Base-by-base conservation (phyloP, 2,329 filamentous ascomycete genomes). In the Laburnicola sp. region DNA sequence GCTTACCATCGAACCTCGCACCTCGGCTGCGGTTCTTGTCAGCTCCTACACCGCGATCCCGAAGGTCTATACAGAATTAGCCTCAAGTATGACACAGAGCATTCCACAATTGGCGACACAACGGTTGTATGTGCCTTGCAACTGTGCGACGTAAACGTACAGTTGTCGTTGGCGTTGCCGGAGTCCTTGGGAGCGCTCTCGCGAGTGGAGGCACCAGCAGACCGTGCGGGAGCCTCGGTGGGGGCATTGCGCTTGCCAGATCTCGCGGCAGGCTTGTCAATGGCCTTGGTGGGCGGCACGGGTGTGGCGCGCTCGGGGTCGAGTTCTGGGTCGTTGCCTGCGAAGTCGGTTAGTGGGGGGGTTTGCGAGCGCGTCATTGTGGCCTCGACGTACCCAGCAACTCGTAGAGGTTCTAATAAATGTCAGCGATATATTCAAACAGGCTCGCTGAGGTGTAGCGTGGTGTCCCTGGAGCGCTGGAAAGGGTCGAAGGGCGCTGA, bases 391-490 rank as follows among this genome's bases (percentile, higher is more conserved):
- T 96, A 97, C 94, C 93, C 84, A 99, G 91, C 82, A 96, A 87
- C 85, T 94, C 93, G 85, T 89, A 97, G 74, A 89, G 87, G 85
- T 99, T 99, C 94, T 97, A 64, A 43, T 50, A 55, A 48, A 41
- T 54, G 65, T 80, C 65, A 81, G 76, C 59, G 48, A 41, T 51
- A 48, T 34, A 11, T 36, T 39, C 28, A 11, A 10, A 25, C 21
- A 37, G 10, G 35, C 16, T 36, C 34, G 45, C 43, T 45, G 30
- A 38, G 36, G 45, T 22, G 37, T 32, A 25, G 30, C 21, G 9
- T 50, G 52, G 46, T 50, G 35, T 38, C 45, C 41, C 44, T 42
- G 32, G 30, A 30, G 27, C n/a, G 22, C 11, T n/a, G 22, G 28
- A 25, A 25, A 45, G 44, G 11, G 32, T 37, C 43, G 43, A 32